Evolutionary conservation across 1,284 basidiomycete species (phyloP), one percentile per base, ranked within the genome.

Genomic region (Ceratobasidium sp.): DNA sequence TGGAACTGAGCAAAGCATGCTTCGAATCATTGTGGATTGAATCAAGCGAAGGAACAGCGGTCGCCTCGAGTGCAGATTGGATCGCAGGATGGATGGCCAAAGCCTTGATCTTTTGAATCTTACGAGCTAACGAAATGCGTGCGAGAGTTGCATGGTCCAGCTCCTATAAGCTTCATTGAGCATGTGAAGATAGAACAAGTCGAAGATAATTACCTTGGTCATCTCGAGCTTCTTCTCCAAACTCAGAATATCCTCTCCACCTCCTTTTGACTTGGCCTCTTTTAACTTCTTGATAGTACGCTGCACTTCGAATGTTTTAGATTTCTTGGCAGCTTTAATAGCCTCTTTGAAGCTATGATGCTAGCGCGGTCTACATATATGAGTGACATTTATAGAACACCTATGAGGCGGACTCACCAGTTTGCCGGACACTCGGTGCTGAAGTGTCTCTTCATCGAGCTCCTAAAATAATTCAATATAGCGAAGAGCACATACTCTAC

Each of bases 251-350:
- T 86, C 84, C 23, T 80, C 75, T 74, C 77, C 78, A 3, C 30
- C 18, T 32, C 18, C 28, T 41, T 80, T 77, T 32, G 41, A 46
- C 48, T 50, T 52, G 36, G 30, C 55, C 16, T 84, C 85, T 80
- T 92, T 96, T 72, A 96, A 82, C 81, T 89, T 91, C 83, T 95
- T 96, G 67, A 96, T 87, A 16, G 92, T 80, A 78, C 92, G 92
- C 80, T 92, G 92, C 0, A 88, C 86, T 81, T 97, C 96, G 76
- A 93, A 93, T 0, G 87, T 83, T 79, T 89, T 93, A 8, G 90
- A 89, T 79, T 91, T 94, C 83, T 94, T 97, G 59, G 88, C 86
- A 3, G 89, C 87, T 76, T 89, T 90, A 72, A 83, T 83, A 21
- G 91, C 84, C 75, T 91, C 87, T 78, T 85, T 89, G 64, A 89